Evolutionary conservation across 208 protist species (phyloP), one percentile per base, ranked within the genome.

Genomic region (Trypanosoma mega): DNA sequence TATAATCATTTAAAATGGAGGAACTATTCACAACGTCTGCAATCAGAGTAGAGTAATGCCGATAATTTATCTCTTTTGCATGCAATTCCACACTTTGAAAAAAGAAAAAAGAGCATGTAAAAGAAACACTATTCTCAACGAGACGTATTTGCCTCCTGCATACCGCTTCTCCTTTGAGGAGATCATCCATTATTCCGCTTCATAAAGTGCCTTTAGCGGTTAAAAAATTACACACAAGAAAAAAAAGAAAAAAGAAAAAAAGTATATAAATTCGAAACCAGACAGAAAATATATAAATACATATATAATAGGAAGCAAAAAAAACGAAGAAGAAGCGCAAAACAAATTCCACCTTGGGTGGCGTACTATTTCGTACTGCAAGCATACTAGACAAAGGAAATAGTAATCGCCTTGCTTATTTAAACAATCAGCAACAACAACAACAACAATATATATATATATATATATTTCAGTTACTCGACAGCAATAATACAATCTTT

Each of bases 401-500:
- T n/a, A n/a, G n/a, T n/a, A n/a, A n/a, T n/a, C n/a, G n/a, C n/a
- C n/a, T n/a, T n/a, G n/a, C n/a, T n/a, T n/a, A n/a, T n/a, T n/a
- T n/a, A n/a, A n/a, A n/a, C n/a, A n/a, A 36, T 50, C 50, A 47
- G 54, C 53, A 24, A 56, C 33, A 26, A 45, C 31, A 20, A 60
- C 18, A 9, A 43, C 39, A 2, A 61, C 49, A 14, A 36, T 18
- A 26, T 48, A n/a, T n/a, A n/a, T n/a, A n/a, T n/a, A n/a, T n/a
- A n/a, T n/a, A n/a, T n/a, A n/a, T n/a, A n/a, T 58, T 4, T 12
- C 6, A 14, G 24, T 59, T 47, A 73, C 46, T 73, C 67, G 46
- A 73, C 21, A 31, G 58, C 39, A 61, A 65, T 60, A 12, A 67
- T 26, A 43, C 20, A 24, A 51, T 63, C 56, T 26, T 52, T 63